phyloP scores from a whole-genome alignment of 305 asterid species.

The Solanum hybrid region DNA sequence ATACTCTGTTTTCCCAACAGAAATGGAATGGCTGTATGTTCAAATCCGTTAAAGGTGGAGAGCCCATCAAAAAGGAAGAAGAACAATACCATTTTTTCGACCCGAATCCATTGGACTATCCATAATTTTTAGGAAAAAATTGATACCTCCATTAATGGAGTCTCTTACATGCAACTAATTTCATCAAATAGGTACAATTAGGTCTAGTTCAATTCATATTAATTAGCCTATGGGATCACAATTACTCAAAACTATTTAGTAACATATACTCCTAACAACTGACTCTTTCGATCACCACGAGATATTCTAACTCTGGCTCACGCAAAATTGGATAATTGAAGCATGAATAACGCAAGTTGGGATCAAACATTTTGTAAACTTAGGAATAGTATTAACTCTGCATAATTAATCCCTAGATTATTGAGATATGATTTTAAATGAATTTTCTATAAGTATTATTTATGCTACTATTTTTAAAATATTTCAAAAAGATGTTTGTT shows the following conservation, averaged over 20 bases:
- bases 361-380: background rate
- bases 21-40: background rate
- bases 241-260: background rate
- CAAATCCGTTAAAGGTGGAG: conserved; percentile 41
- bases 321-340: background rate
- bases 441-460: background rate
- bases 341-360: background rate
- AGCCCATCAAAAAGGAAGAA: conserved; percentile 23
- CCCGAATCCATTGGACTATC: background rate
- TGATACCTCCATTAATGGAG: background rate
- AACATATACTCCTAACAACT: background rate
- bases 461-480: background rate
- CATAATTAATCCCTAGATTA: background rate
- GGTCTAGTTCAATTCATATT: background rate
- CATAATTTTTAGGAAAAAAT: background rate
- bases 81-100: background rate
- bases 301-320: background rate
- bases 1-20: conserved; percentile 2
- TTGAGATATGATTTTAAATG: background rate
- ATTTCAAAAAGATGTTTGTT: background rate
- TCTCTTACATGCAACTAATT: background rate
- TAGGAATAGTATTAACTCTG: background rate
- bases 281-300: background rate
- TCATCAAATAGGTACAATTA: background rate
- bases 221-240: background rate